These are phyloP conservation scores for Sarcodon aspratus DNA, from an alignment of 768 basidiomycete genomes.

Conservation along the genomic window DNA sequence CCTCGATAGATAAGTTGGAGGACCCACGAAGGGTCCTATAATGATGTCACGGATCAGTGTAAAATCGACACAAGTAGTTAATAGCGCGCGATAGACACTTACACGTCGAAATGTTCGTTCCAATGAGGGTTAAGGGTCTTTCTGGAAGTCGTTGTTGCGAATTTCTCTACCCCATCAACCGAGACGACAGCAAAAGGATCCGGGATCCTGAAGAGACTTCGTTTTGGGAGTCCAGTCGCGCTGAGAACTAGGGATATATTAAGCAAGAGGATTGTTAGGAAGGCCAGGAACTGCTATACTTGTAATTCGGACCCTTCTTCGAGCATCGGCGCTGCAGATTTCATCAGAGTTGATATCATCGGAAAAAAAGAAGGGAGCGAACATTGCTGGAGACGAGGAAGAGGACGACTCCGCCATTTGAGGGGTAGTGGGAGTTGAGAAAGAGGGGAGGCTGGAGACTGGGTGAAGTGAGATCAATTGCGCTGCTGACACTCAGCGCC, in stretches of 20 bases:
- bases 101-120: slow-evolving; percentile 86
- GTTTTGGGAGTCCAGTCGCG: slow-evolving; percentile 63
- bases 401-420: too few relatives aligned
- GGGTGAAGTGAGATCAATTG: too few relatives aligned
- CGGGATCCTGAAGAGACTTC: slow-evolving; percentile 70
- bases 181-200: slow-evolving; percentile 86
- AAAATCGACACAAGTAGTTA: not conserved
- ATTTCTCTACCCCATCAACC: slow-evolving; percentile 69
- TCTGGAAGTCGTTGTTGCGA: slow-evolving; percentile 63
- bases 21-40: slow-evolving; percentile 57
- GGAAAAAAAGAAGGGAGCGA: too few relatives aligned
- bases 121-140: slow-evolving; percentile 63
- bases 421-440: too few relatives aligned
- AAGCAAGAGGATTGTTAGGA: not conserved
- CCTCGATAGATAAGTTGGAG: slow-evolving; percentile 71
- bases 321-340: too few relatives aligned
- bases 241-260: slow-evolving; percentile 47
- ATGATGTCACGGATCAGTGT: slow-evolving; percentile 6
- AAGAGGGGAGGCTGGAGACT: too few relatives aligned
- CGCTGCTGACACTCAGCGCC: too few relatives aligned
- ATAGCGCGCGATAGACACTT: slow-evolving; percentile 17
- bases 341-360: too few relatives aligned
- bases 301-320: too few relatives aligned
- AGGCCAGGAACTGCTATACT: not conserved
- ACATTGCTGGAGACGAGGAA: too few relatives aligned